Evolutionary conservation across 352 stramenopile species (phyloP), one percentile per base, ranked within the genome.

Genomic region (Thalassiosira mediterranea): DNA sequence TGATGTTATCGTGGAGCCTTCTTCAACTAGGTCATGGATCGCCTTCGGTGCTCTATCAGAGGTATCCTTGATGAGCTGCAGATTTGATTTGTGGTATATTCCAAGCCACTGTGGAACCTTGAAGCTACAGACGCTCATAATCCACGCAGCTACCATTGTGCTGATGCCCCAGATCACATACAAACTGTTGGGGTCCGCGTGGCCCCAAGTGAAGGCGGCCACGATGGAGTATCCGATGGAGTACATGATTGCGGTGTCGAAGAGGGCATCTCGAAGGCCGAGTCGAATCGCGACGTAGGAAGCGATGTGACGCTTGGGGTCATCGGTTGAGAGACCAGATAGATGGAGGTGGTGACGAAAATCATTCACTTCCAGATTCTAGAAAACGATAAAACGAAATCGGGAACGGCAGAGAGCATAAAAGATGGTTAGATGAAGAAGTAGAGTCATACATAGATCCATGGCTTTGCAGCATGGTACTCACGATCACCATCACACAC

Each of bases 281-380:
- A 72, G 54, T 4, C 61, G 72, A 44, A 70, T 81, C 15, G 72
- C 72, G 13, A 71, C 23, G 2, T 71, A 48, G 23, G 72, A 56
- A 21, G 72, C 72, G 42, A 75, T 38, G 28, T 64, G 53, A n/a
- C 54, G 67, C 42, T 40, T 40, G 38, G 10, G 26, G 13, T 34
- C 7, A 4, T 46, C 37, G 40, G 56, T 4, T 17, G 15, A 2
- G 34, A 7, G 32, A 21, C 19, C 10, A 37, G 56, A 31, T 3
- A 32, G 40, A 42, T 66, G 48, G 56, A 81, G 60, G n/a, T 48
- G 63, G 21, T 81, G 64, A 2, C 63, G 46, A 49, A 81, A 81
- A 26, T 81, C 72, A 13, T 81, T 81, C 4, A 75, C 19, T 68
- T 75, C 72, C 8, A 81, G 64, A 29, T 62, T 79, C 60, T 79